Percentiles rank a stretch among this genome's conserved stretches.
These are phyloP conservation scores for Pulicaria dysenterica DNA, from an alignment of 129 eudicot genomes.

Conservation along the genomic window DNA sequence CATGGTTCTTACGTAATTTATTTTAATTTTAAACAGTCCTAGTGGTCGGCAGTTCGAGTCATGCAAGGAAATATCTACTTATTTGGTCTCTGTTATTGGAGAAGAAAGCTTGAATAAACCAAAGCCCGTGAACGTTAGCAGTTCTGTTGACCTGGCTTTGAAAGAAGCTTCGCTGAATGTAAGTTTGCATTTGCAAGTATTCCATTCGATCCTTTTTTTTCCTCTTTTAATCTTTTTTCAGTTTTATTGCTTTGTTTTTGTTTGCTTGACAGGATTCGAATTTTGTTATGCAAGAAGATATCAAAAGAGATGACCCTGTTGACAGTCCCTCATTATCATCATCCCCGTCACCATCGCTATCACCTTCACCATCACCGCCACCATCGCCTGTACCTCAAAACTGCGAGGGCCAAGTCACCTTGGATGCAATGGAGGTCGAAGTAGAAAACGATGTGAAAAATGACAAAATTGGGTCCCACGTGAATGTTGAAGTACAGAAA, in stretches of 20 bases:
- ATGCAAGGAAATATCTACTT: constrained; percentile 80
- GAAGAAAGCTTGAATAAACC: constrained; percentile 42
- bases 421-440: constrained; percentile 36
- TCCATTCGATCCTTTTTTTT: not conserved
- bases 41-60: constrained; percentile 79
- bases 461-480: constrained; percentile 53
- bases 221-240: not conserved
- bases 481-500: constrained; percentile 45
- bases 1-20: constrained; percentile 24
- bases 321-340: constrained; percentile 36
- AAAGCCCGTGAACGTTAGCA: constrained; percentile 25
- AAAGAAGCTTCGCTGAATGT: constrained; percentile 51
- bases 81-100: constrained; percentile 63
- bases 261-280: constrained; percentile 41
- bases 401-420: constrained; percentile 37
- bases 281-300: constrained; percentile 32
- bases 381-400: constrained; percentile 29
- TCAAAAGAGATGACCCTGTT: constrained; percentile 30
- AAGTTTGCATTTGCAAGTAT: constrained; percentile 39
- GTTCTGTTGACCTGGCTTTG: constrained; percentile 20
- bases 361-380: constrained; percentile 26
- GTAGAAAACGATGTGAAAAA: constrained; percentile 39
- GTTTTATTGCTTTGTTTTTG: constrained; percentile 18
- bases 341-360: constrained; percentile 22
- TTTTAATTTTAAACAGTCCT: constrained; percentile 64